phyloP scores from a whole-genome alignment of 1,284 basidiomycete genomes.

The Ceratobasidium sp. region DNA sequence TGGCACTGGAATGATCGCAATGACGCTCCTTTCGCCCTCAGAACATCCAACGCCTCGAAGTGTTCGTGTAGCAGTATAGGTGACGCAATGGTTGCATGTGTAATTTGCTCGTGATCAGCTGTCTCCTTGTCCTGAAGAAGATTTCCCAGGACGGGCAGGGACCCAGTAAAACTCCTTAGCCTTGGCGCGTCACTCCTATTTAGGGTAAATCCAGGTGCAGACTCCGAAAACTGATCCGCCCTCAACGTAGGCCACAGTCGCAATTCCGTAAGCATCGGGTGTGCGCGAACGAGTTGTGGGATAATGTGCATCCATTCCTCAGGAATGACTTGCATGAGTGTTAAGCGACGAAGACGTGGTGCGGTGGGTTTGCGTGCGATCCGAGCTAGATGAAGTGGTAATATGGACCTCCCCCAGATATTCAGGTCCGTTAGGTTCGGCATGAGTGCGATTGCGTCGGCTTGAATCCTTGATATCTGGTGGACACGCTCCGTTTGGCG shows the following conservation, averaged over 20 bases:
- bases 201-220: slow-evolving; percentile 31
- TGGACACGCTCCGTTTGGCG: slow-evolving; percentile 10
- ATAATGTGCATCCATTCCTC: slow-evolving; percentile 36
- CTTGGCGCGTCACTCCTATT: slow-evolving; percentile 34
- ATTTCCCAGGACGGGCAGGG: slow-evolving; percentile 30
- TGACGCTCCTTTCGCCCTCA: slow-evolving; percentile 19
- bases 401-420: slow-evolving; percentile 37
- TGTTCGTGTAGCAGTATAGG: slow-evolving; percentile 42
- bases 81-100: slow-evolving; percentile 40
- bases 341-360: slow-evolving; percentile 16
- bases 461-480: slow-evolving; percentile 21
- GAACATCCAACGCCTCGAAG: slow-evolving; percentile 34
- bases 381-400: slow-evolving; percentile 23
- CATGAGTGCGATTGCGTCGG: slow-evolving; percentile 34
- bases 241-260: slow-evolving; percentile 37
- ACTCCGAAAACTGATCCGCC: slow-evolving; percentile 40
- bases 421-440: slow-evolving; percentile 32
- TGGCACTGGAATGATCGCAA: slow-evolving; percentile 43
- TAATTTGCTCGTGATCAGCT: slow-evolving; percentile 4
- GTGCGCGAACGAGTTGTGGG: slow-evolving; percentile 36
- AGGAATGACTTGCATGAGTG: slow-evolving; percentile 43
- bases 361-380: slow-evolving; percentile 24
- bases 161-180: slow-evolving; percentile 40
- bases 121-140: slow-evolving; percentile 31
- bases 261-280: slow-evolving; percentile 32